phyloP scores from a whole-genome alignment of 768 basidiomycete genomes.

The Peribolospora baueri region DNA sequence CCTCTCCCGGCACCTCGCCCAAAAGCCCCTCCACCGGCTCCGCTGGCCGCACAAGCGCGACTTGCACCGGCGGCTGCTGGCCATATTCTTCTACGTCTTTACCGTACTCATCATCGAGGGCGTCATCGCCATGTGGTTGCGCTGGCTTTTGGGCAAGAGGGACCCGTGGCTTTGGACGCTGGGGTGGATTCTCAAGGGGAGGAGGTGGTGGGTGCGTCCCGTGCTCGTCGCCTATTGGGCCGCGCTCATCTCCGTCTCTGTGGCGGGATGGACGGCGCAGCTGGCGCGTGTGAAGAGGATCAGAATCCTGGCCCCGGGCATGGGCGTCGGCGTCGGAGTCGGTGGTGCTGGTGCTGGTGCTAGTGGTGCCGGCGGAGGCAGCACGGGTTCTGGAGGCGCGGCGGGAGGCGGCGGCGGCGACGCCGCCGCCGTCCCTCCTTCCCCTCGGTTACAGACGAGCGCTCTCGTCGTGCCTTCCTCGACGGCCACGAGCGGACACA shows the following conservation, averaged over 20 bases:
- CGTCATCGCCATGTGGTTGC: slow-evolving; percentile 74
- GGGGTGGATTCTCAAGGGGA: slow-evolving; percentile 51
- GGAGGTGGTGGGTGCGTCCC: slow-evolving; percentile 51
- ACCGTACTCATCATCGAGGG: slow-evolving; percentile 51
- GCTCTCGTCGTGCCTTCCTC: too few relatives aligned
- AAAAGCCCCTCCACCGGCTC: slow-evolving; percentile 51
- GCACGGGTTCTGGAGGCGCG: not conserved
- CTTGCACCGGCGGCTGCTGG: slow-evolving; percentile 55
- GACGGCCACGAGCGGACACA: too few relatives aligned
- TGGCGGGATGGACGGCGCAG: slow-evolving; percentile 87
- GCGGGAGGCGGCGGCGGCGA: slow-evolving; percentile 13
- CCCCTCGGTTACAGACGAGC: too few relatives aligned
- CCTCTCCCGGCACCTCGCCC: slow-evolving; percentile 73
- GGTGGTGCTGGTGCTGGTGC: not conserved
- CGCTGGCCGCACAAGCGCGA: slow-evolving; percentile 60
- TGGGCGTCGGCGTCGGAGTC: too few relatives aligned
- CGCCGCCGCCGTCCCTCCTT: slow-evolving; percentile 17
- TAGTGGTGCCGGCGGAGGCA: not conserved
- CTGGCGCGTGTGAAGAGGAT: slow-evolving; percentile 44
- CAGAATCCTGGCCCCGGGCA: not conserved
- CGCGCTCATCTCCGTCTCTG: slow-evolving; percentile 48
- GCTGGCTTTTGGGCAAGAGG: slow-evolving; percentile 47
- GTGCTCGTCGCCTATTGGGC: slow-evolving; percentile 69
- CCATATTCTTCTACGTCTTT: slow-evolving; percentile 59
- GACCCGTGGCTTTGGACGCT: slow-evolving; percentile 74